These are phyloP conservation scores for Aspergillus indologenus DNA, from an alignment of 495 filamentous ascomycete species.

Conservation along the genomic window DNA sequence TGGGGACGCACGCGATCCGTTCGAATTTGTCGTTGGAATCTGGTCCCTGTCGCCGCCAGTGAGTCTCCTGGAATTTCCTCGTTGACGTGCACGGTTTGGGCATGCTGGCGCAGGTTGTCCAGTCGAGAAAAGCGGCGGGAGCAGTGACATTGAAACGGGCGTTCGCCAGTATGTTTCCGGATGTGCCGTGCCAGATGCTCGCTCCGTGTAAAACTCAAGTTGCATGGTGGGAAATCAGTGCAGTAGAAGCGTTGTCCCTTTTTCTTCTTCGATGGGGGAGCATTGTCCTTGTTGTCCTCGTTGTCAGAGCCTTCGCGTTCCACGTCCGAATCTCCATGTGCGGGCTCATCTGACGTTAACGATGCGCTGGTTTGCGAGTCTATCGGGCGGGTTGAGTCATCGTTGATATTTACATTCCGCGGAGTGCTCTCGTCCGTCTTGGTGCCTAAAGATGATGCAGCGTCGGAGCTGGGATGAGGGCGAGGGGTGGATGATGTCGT, in stretches of 20 bases:
- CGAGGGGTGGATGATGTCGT: constrained; percentile 63
- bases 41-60: constrained; percentile 85
- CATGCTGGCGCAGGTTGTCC: constrained; percentile 94
- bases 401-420: constrained; percentile 22
- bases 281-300: constrained; percentile 55
- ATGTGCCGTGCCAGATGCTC: constrained; percentile 96
- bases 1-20: constrained; percentile 77
- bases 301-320: constrained; percentile 74
- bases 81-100: constrained; percentile 96
- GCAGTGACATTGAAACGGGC: constrained; percentile 97
- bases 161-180: constrained; percentile 95
- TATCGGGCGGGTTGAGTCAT: constrained; percentile 7
- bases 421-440: constrained; percentile 29
- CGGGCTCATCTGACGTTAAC: constrained; percentile 66
- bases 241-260: constrained; percentile 97
- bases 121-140: constrained; percentile 92
- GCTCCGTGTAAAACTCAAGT: constrained; percentile 91
- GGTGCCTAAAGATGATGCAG: constrained; percentile 26
- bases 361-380: constrained; percentile 38
- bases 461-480: constrained; percentile 44
- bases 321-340: constrained; percentile 69
- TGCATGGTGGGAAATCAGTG: constrained; percentile 94
- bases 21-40: constrained; percentile 91
- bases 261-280: constrained; percentile 79
- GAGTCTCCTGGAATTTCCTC: constrained; percentile 95